These are phyloP conservation scores for Aspergillus sergii DNA, from an alignment of 2,329 filamentous ascomycete genomes.

Conservation along the genomic window DNA sequence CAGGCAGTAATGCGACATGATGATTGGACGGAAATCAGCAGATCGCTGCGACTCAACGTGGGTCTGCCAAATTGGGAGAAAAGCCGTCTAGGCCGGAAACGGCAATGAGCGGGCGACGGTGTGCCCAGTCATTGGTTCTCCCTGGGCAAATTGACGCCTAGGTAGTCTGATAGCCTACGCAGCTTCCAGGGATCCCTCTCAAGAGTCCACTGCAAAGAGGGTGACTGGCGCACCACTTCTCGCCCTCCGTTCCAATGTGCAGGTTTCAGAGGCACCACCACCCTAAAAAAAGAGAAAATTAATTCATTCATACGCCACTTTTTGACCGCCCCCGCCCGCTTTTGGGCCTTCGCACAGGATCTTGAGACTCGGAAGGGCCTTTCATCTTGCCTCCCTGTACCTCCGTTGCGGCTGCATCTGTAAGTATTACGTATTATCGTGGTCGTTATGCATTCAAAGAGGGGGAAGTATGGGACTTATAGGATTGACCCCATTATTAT, in stretches of 20 bases:
- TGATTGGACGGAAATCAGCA: conserved; percentile 21
- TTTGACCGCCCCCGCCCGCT: conserved; percentile 17
- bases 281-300: conserved; percentile 8
- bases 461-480: not conserved
- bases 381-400: conserved; percentile 1
- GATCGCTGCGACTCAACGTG: conserved; percentile 22
- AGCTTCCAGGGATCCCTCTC: conserved; percentile 16
- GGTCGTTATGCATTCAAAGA: not conserved
- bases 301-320: conserved; percentile 21
- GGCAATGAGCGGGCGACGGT: conserved; percentile 8
- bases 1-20: not conserved
- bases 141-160: conserved; percentile 17
- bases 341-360: conserved; percentile 25
- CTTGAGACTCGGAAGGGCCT: conserved; percentile 7
- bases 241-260: conserved; percentile 15
- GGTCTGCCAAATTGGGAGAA: conserved; percentile 11
- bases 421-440: conserved; percentile 4
- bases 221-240: conserved; percentile 10
- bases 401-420: conserved; percentile 15
- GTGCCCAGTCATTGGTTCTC: conserved; percentile 15
- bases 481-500: not conserved
- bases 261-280: conserved; percentile 16
- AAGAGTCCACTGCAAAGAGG: conserved; percentile 8
- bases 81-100: conserved; percentile 19
- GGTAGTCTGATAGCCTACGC: conserved; percentile 20